These are phyloP conservation scores for Fusarium sp. DNA, from an alignment of 2,329 filamentous ascomycete genomes.

Conservation along the genomic window DNA sequence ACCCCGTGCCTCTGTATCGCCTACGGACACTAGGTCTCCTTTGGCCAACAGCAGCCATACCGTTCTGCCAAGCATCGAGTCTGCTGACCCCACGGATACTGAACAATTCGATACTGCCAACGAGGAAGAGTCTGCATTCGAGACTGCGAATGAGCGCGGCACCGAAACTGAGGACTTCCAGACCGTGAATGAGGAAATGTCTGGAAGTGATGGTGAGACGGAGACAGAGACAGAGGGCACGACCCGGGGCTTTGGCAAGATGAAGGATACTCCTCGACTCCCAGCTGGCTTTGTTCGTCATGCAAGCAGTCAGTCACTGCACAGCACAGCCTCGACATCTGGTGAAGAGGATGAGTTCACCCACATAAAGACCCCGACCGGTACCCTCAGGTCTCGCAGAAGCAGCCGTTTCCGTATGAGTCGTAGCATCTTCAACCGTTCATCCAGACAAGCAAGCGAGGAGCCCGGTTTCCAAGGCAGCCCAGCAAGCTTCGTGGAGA, in stretches of 20 bases:
- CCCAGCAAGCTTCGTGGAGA: conserved; percentile 65
- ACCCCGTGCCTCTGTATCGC: conserved; percentile 41
- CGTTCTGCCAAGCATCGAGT: conserved; percentile 25
- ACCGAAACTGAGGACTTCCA: conserved; percentile 97
- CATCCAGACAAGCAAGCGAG: conserved; percentile 70
- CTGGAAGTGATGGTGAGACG: conserved; percentile 84
- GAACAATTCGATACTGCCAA: conserved; percentile 85
- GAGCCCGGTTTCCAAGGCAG: conserved; percentile 68
- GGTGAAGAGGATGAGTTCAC: conserved; percentile 74
- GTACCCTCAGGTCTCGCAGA: conserved; percentile 70
- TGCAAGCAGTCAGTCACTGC: conserved; percentile 73
- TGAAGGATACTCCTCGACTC: conserved; percentile 56
- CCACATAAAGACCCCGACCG: conserved; percentile 70
- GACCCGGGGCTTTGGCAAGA: conserved; percentile 56
- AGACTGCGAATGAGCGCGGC: conserved; percentile 78
- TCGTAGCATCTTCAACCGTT: conserved; percentile 68
- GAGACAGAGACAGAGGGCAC: conserved; percentile 90
- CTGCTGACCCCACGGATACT: conserved; percentile 56
- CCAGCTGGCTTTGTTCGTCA: conserved; percentile 54
- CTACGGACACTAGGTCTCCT: conserved; percentile 31
- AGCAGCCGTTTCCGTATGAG: conserved; percentile 75
- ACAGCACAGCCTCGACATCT: conserved; percentile 90
- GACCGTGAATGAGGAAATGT: conserved; percentile 84
- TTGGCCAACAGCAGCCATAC: conserved; percentile 36
- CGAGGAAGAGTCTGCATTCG: conserved; percentile 75